Base-by-base conservation (phyloP, 2,329 filamentous ascomycete genomes). In the Aureobasidium lini region DNA sequence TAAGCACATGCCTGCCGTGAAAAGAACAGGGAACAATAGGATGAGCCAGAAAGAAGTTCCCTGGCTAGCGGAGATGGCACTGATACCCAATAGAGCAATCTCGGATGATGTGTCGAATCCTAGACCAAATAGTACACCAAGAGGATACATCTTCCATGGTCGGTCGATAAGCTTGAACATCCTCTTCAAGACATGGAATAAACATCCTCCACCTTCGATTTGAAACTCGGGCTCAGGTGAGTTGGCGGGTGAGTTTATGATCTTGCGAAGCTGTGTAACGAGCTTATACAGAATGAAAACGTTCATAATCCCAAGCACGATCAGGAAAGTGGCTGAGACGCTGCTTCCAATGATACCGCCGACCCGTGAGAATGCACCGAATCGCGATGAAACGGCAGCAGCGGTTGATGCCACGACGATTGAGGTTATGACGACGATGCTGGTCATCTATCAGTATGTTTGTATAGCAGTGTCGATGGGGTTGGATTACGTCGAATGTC, bases 101-200 rank as follows among this genome's bases (percentile, higher is more conserved):
- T 99, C 93, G 7, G 90, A 95, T 42, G 89, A 95, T 0, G 94
- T 97, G 70, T 97, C 94, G 70, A 99, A 97, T 0, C 93, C 94
- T 0, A 97, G 79, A 0, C 93, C 94, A 60, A 79, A 97, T 4
- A 97, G 76, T 0, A 97, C 80, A 0, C 93, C 93, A 0, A 96
- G 77, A 0, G 90, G 91, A 65, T 95, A 94, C 91, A 96, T 96
- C 73, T 97, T 97, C 93, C 93, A 97, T 0, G 89, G 88, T 70
- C 77, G 73, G 65, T 86, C 80, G 66, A 86, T 82, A 28, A 95
- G 76, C 43, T 83, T 84, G 73, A 97, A 96, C 62, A 95, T 79
- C 62, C 79, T 83, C 60, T 87, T 84, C 57, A 96, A 83, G 1
- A 94, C 69, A 0, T 78, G 77, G 29, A 88, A 86, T 40, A 96